phyloP scores from a whole-genome alignment of 257 asterid genomes.

The Gardenia jasminoides region DNA sequence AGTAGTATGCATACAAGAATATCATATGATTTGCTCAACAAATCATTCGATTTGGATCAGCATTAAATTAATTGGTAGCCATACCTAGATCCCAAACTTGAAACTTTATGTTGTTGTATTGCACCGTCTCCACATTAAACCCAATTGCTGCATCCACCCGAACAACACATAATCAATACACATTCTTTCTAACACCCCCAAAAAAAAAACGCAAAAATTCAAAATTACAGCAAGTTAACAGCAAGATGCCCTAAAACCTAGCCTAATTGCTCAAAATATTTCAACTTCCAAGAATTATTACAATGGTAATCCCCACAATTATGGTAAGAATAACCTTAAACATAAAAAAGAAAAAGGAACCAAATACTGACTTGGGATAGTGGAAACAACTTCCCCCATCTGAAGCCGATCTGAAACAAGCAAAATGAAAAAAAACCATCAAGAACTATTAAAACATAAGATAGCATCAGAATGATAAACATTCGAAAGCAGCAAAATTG shows the following conservation, averaged over 20 bases:
- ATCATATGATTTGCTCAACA: background rate
- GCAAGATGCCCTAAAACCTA: slow-evolving; percentile 7
- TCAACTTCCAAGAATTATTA: background rate
- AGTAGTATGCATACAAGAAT: background rate
- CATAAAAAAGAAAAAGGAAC: background rate
- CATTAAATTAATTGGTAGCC: slow-evolving; percentile 1
- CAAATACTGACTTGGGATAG: slow-evolving; percentile 75
- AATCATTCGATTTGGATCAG: background rate
- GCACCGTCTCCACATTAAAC: slow-evolving; percentile 93
- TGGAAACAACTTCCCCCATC: slow-evolving; percentile 98
- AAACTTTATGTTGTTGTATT: slow-evolving; percentile 78
- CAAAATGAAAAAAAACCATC: background rate
- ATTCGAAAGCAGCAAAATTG: background rate
- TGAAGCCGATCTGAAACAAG: slow-evolving; percentile 81
- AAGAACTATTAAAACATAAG: background rate
- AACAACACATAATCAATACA: slow-evolving; percentile 14
- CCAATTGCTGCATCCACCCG: slow-evolving; percentile 70
- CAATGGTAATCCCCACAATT: background rate
- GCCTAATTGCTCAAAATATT: background rate
- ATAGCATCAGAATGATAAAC: background rate
- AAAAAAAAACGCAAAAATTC: too few relatives aligned
- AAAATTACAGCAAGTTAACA: background rate
- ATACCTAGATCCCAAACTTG: slow-evolving; percentile 97
- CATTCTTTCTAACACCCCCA: background rate
- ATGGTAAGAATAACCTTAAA: background rate